A percentile compares a stretch with the other conserved stretches of the same genome.
Evolutionary conservation across 2,329 filamentous ascomycete species (phyloP).

Genomic region (Didymella arachidicola): DNA sequence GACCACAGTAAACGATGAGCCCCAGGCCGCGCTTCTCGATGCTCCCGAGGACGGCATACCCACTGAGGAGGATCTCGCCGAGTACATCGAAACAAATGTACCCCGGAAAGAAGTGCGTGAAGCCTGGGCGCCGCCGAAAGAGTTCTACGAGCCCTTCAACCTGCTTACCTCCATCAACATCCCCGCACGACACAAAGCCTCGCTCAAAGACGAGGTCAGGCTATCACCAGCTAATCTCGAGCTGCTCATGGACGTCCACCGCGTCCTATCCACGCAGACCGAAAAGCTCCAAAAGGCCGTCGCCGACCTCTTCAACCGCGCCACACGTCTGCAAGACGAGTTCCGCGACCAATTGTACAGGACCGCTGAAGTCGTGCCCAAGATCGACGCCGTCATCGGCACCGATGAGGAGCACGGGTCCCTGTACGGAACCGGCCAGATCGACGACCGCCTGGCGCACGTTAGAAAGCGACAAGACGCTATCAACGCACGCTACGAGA

Average conservation of each 20-base stretch:
- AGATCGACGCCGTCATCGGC: constrained; percentile 71
- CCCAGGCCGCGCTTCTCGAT: constrained; percentile 62
- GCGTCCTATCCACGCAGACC: constrained; percentile 73
- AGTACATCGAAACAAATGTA: constrained; percentile 30
- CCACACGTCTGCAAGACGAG: constrained; percentile 72
- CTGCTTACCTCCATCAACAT: constrained; percentile 66
- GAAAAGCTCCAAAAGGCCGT: constrained; percentile 72
- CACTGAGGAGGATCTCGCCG: constrained; percentile 38
- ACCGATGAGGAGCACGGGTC: constrained; percentile 60
- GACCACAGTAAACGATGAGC: constrained; percentile 57
- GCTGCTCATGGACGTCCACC: constrained; percentile 76
- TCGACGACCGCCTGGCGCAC: constrained; percentile 65
- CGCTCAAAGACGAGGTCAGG: constrained; percentile 72
- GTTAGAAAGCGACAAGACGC: constrained; percentile 65
- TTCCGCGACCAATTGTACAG: constrained; percentile 72
- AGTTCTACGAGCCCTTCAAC: constrained; percentile 65
- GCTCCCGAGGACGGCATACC: constrained; percentile 50
- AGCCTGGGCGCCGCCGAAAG: constrained; percentile 68
- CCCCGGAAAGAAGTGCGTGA: constrained; percentile 65
- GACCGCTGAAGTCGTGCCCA: constrained; percentile 69
- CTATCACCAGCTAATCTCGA: constrained; percentile 75
- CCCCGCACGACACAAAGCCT: constrained; percentile 66
- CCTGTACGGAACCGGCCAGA: constrained; percentile 58
- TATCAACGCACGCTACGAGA: constrained; percentile 67
- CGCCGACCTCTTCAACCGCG: constrained; percentile 75